Percentiles rank a stretch among this genome's conserved stretches.
Evolutionary conservation across 352 stramenopile species (phyloP).

Genomic region (Globisporangium takayamanum): DNA sequence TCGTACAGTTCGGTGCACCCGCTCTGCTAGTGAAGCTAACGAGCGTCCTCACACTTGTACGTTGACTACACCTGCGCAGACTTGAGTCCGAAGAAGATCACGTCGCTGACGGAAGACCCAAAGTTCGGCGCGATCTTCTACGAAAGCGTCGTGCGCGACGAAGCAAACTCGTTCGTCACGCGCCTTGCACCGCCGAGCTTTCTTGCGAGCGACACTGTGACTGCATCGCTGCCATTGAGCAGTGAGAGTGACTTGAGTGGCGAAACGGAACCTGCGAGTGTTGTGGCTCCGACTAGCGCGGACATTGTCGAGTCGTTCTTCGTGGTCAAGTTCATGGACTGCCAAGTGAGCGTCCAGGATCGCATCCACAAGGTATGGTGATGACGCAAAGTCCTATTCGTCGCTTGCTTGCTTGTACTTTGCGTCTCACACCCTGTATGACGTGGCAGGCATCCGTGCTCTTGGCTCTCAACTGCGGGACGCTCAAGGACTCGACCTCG

Average conservation of each 20-base stretch:
- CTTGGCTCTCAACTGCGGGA: constrained; percentile 53
- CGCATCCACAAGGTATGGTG: constrained; percentile 40
- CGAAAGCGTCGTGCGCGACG: constrained; percentile 21
- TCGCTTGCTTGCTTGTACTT: not conserved
- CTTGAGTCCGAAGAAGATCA: constrained; percentile 52
- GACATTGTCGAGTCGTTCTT: constrained; percentile 48
- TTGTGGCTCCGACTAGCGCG: not conserved
- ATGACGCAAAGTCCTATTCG: no score
- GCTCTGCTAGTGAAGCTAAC: not conserved
- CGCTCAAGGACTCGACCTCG: constrained; percentile 48
- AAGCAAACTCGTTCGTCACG: constrained; percentile 13
- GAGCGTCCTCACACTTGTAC: not conserved
- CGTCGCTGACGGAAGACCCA: constrained; percentile 59
- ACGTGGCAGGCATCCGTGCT: constrained; percentile 43
- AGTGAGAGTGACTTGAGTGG: not conserved
- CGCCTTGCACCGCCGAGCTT: constrained; percentile 1
- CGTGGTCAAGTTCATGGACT: constrained; percentile 71
- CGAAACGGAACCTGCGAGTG: not conserved
- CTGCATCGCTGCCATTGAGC: not conserved
- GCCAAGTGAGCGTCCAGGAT: constrained; percentile 75
- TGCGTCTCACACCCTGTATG: not conserved
- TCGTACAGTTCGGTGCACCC: not conserved
- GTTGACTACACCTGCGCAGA: constrained; percentile 3
- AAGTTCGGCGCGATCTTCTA: constrained; percentile 63
- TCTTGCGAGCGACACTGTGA: not conserved